Evolutionary conservation across 306 rosid genomes (phyloP).

Genomic region (Calophaca sinica): DNA sequence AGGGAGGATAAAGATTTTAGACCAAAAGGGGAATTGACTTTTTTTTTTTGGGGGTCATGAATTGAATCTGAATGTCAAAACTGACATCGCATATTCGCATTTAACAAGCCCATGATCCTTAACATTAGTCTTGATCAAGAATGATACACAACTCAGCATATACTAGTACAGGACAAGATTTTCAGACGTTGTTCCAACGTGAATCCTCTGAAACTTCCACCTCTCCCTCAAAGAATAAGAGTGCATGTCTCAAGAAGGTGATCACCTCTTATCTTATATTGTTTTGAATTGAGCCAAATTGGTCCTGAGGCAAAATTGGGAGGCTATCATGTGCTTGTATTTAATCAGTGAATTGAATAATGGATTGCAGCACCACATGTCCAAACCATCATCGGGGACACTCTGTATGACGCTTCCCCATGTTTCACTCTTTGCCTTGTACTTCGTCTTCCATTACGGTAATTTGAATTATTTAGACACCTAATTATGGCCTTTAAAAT

Average conservation of each 20-base stretch:
- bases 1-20: too few relatives aligned
- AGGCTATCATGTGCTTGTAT: slow-evolving; percentile 50
- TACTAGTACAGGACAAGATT: slow-evolving; percentile 5
- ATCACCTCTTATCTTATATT: neutral
- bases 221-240: too few relatives aligned
- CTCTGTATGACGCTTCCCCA: slow-evolving; percentile 18
- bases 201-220: neutral
- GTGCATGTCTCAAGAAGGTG: too few relatives aligned
- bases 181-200: slow-evolving; percentile 6
- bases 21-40: too few relatives aligned
- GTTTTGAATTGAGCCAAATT: slow-evolving; percentile 24
- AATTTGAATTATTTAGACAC: too few relatives aligned
- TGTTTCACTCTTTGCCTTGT: slow-evolving; percentile 11
- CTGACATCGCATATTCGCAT: neutral
- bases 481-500: neutral
- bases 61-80: slow-evolving; percentile 16
- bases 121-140: slow-evolving; percentile 1
- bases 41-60: neutral
- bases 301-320: slow-evolving; percentile 31
- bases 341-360: slow-evolving; percentile 45
- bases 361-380: slow-evolving; percentile 36
- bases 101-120: slow-evolving; percentile 23
- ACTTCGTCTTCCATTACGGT: too few relatives aligned
- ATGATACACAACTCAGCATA: neutral
- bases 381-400: slow-evolving; percentile 22